Evolutionary conservation across 495 filamentous ascomycete species (phyloP), one percentile per base, ranked within the genome.

Genomic region (Penicillium cataractarum): DNA sequence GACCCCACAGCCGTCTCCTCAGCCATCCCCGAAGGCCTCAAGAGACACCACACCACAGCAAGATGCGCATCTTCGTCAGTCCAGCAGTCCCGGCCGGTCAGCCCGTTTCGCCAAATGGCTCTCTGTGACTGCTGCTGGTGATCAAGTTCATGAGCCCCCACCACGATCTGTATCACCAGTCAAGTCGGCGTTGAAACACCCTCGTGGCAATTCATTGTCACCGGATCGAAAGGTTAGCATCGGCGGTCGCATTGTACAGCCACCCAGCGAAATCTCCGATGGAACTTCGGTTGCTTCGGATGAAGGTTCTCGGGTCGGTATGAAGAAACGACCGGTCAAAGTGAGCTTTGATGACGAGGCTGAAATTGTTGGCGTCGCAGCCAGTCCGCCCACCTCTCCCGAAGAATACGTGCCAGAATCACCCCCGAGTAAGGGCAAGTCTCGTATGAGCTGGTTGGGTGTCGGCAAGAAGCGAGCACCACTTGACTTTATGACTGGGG

Each of bases 341-440:
- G 93, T 97, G 64, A 97, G 92, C 74, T 97, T 97, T 66, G 91
- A 95, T 63, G 92, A 96, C 24, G 83, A 85, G 37, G 79, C 86
- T 1, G 81, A 87, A 42, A 74, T 87, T 55, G 84, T 88, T 10
- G 88, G 84, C 22, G 79, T 86, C 32, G 84, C 86, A 7, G 85
- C 83, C 19, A 82, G 77, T 27, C 74, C 85, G 29, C 71, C 79
- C 10, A 80, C 78, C 6, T 82, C 80, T 21, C 77, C 75, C 6
- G 86, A 80, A 29, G 76, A 86, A 2, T 80, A 84, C 8, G 46
- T 72, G 32, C 63, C 79, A 0, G 71, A 79, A 26, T 88, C 83
- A 60, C 83, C 86, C 21, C 70, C 73, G 15, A 70, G 58, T 70
- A 86, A 75, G 69, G 66, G 61, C 42, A 73, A 75, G 46, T 53